These are phyloP conservation scores for Coemansia biformis DNA, from an alignment of 192 early-diverging fungal genomes.

Conservation along the genomic window DNA sequence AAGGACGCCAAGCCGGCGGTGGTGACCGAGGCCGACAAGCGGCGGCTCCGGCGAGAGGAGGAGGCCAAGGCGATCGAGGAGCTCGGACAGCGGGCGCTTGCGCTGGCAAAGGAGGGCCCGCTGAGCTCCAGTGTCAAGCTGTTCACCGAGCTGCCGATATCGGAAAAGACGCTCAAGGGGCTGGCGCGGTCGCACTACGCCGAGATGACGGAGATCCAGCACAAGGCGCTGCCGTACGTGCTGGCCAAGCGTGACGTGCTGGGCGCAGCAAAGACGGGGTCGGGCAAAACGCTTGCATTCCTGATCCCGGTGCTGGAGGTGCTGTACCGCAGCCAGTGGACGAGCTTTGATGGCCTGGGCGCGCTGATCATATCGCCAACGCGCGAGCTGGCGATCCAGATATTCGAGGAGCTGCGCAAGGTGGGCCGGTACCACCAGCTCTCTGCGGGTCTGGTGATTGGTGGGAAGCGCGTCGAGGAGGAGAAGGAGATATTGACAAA, in stretches of 20 bases:
- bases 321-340: slow-evolving; percentile 81
- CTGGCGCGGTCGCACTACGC: slow-evolving; percentile 77
- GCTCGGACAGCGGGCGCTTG: slow-evolving; percentile 38
- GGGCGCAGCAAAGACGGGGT: slow-evolving; percentile 82
- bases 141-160: slow-evolving; percentile 41
- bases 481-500: slow-evolving; percentile 65
- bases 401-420: slow-evolving; percentile 79
- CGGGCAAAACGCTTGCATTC: slow-evolving; percentile 79
- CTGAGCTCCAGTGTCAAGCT: slow-evolving; percentile 13
- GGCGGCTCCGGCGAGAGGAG: slow-evolving; percentile 28
- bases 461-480: slow-evolving; percentile 80
- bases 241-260: slow-evolving; percentile 69
- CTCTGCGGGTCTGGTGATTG: slow-evolving; percentile 95
- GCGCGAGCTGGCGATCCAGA: slow-evolving; percentile 80
- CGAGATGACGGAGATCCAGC: slow-evolving; percentile 94
- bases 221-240: slow-evolving; percentile 65
- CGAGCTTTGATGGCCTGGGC: slow-evolving; percentile 69
- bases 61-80: slow-evolving; percentile 27
- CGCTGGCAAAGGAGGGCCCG: slow-evolving; percentile 17
- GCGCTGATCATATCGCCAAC: slow-evolving; percentile 81
- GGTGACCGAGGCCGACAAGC: slow-evolving; percentile 22
- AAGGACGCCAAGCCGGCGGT: slow-evolving; percentile 9
- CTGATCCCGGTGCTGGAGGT: slow-evolving; percentile 77
- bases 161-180: slow-evolving; percentile 55
- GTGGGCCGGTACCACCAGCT: slow-evolving; percentile 67